These are phyloP conservation scores for Diatrype stigma DNA, from an alignment of 2,329 filamentous ascomycete species.

Conservation along the genomic window DNA sequence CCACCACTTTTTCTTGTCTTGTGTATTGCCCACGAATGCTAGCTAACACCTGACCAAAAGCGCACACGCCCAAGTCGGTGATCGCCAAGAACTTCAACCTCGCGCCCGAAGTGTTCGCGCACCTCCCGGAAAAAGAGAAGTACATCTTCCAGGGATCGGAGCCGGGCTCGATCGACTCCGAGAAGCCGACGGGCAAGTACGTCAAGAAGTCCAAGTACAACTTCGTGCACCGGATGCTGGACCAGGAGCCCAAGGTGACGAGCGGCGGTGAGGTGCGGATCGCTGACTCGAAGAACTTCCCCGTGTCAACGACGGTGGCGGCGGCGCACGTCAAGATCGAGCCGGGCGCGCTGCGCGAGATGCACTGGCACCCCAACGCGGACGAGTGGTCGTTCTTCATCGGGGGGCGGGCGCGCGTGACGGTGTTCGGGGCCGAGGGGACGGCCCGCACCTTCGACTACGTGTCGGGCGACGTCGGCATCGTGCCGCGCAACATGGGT, in stretches of 20 bases:
- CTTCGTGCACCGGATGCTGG: conserved; percentile 70
- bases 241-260: conserved; percentile 61
- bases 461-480: conserved; percentile 68
- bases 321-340: conserved; percentile 68
- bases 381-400: conserved; percentile 84
- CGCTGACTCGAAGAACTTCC: conserved; percentile 72
- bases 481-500: conserved; percentile 72
- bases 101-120: conserved; percentile 63
- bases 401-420: conserved; percentile 65
- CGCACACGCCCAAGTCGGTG: conserved; percentile 68
- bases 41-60: conserved; percentile 32
- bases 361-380: conserved; percentile 78
- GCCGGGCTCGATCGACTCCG: conserved; percentile 61
- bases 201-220: conserved; percentile 64
- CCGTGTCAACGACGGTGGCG: conserved; percentile 67
- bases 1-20: neutral
- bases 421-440: conserved; percentile 67
- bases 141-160: conserved; percentile 73
- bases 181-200: conserved; percentile 55
- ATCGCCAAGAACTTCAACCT: conserved; percentile 73
- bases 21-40: neutral
- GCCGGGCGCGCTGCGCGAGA: conserved; percentile 69
- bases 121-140: conserved; percentile 63
- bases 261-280: conserved; percentile 70
- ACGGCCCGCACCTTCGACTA: conserved; percentile 74